phyloP scores from a whole-genome alignment of 2,329 filamentous ascomycete species.

The Cladophialophora psammophila region DNA sequence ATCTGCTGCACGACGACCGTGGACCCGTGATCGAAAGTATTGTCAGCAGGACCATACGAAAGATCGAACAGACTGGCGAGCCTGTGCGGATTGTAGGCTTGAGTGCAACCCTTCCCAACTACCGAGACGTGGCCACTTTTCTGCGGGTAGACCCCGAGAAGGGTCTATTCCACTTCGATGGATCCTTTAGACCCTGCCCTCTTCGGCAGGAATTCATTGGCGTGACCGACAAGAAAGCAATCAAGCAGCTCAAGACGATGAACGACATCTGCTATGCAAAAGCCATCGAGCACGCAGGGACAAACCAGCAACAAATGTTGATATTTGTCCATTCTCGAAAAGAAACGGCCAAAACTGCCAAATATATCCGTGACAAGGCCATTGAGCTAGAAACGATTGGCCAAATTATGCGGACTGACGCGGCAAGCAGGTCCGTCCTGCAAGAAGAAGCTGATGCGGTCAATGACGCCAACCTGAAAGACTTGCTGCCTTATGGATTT shows the following conservation, averaged over 20 bases:
- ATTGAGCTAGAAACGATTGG: constrained; percentile 97
- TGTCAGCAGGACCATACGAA: constrained; percentile 90
- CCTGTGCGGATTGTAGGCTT: constrained; percentile 90
- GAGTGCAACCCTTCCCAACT: constrained; percentile 95
- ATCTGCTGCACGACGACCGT: constrained; percentile 95
- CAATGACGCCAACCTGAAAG: constrained; percentile 87
- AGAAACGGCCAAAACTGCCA: constrained; percentile 96
- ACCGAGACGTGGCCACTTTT: constrained; percentile 94
- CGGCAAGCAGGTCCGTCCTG: constrained; percentile 86
- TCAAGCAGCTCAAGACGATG: constrained; percentile 99
- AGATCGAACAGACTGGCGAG: constrained; percentile 91
- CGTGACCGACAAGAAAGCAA: constrained; percentile 96
- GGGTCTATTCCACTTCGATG: constrained; percentile 95
- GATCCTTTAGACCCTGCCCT: constrained; percentile 90
- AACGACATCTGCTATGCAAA: constrained; percentile 99
- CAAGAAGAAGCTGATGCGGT: constrained; percentile 83
- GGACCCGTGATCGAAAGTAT: constrained; percentile 97
- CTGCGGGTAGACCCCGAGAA: constrained; percentile 85
- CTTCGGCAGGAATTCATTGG: constrained; percentile 97
- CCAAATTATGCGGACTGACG: constrained; percentile 91
- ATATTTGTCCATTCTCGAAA: constrained; percentile 99
- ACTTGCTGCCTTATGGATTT: constrained; percentile 93
- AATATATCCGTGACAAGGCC: constrained; percentile 94
- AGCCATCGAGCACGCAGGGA: constrained; percentile 93
- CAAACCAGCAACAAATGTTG: constrained; percentile 94